phyloP scores from a whole-genome alignment of 257 asterid genomes.

The Ilex asprella region DNA sequence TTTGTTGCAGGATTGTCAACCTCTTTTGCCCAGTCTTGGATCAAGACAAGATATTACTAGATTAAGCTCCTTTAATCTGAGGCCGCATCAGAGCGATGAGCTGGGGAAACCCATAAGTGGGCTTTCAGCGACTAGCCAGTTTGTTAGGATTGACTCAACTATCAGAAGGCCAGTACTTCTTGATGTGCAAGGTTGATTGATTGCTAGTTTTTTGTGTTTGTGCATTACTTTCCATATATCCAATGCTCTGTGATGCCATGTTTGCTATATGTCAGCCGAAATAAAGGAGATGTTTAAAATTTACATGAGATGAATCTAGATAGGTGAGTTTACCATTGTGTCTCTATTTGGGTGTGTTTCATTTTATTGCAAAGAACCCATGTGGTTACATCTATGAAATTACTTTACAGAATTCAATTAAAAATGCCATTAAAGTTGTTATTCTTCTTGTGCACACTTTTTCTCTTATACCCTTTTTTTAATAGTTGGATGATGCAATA shows the following conservation, averaged over 20 bases:
- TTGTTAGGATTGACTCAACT: constrained; percentile 25
- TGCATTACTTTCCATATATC: not conserved
- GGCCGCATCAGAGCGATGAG: constrained; percentile 33
- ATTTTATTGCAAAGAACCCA: no score
- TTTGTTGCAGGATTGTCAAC: constrained; percentile 43
- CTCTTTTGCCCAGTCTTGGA: constrained; percentile 30
- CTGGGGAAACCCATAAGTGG: constrained; percentile 34
- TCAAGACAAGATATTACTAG: constrained; percentile 33
- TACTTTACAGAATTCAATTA: no score
- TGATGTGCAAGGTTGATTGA: constrained; percentile 50
- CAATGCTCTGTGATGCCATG: no score
- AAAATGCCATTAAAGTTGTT: not conserved
- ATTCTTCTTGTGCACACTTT: not conserved
- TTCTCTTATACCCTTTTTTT: no score
- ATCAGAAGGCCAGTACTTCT: constrained; percentile 25
- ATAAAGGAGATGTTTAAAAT: no score
- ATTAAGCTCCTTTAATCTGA: constrained; percentile 26
- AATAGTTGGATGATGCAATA: not conserved
- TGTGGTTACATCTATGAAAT: not conserved
- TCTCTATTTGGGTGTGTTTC: not conserved
- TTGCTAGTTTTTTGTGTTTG: constrained; percentile 3
- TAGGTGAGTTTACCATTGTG: not conserved
- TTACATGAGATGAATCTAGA: no score
- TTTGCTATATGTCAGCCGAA: no score
- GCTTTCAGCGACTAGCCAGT: constrained; percentile 24